A percentile compares a stretch with the other conserved stretches of the same genome.
Conservation (phyloP, 1,284 basidiomycete species). For the Microbotryomycetes sp. region DNA sequence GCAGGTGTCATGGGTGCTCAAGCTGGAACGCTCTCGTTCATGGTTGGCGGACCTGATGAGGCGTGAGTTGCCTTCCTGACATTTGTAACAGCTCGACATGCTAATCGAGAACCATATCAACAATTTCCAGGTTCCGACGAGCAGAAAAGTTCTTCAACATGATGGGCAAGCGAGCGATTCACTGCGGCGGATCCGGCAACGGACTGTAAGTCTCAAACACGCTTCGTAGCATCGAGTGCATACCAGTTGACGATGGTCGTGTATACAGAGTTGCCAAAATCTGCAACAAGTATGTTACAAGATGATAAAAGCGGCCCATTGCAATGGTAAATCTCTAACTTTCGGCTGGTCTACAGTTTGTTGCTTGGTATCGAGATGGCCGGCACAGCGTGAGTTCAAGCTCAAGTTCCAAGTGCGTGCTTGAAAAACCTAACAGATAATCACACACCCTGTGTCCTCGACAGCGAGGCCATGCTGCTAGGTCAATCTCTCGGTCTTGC, state of each 20-base stretch:
- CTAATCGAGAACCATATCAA: not conserved
- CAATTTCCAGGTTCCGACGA: conserved; percentile 43
- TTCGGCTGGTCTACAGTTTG: conserved; percentile 13
- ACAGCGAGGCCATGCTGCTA: conserved; percentile 72
- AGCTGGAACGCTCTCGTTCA: conserved; percentile 77
- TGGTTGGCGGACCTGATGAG: conserved; percentile 66
- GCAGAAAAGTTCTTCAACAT: conserved; percentile 51
- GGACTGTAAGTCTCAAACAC: conserved; percentile 49
- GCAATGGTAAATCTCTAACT: not conserved
- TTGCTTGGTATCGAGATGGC: conserved; percentile 38
- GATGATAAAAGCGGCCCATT: not conserved
- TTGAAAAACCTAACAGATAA: not conserved
- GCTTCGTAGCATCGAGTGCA: too few species aligned
- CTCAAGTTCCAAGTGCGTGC: not conserved
- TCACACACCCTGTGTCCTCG: too few species aligned
- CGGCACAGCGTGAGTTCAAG: conserved; percentile 31
- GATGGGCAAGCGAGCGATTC: conserved; percentile 75
- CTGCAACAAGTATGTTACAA: conserved; percentile 58
- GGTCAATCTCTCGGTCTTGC: conserved; percentile 69
- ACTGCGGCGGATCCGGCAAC: conserved; percentile 76
- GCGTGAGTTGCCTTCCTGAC: conserved; percentile 43
- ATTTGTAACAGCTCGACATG: not conserved
- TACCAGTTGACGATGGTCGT: too few species aligned
- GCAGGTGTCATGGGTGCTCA: conserved; percentile 74
- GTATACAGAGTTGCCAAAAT: conserved; percentile 66